Base-by-base conservation (phyloP, 768 basidiomycete species). In the Termitomyces sp. region DNA sequence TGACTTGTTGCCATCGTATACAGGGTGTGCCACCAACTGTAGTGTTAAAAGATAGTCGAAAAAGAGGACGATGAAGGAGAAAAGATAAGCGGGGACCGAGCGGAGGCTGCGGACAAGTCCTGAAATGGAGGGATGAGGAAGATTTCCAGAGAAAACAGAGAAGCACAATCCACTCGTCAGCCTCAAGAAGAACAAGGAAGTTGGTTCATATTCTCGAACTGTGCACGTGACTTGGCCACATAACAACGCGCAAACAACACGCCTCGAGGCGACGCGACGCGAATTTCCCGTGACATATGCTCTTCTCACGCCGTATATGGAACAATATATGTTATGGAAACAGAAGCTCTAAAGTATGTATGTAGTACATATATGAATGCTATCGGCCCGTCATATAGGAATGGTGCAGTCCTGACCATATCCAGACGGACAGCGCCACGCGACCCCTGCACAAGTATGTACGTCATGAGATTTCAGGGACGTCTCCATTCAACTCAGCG, bases 1-100 rank as follows among this genome's bases (percentile, higher is more conserved):
- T 81, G 75, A 76, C 79, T 85, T 66, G 76, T 82, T 67, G 84
- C 81, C 84, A 88, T 87, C 61, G 68, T 70, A 70, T 70, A 42
- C n/a, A 42, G 66, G 55, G 57, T 50, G 49, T 60, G 51, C 22
- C 58, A 57, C 59, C 56, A 65, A 69, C 64, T 64, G 46, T 63
- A 65, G 63, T 52, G 63, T 60, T 64, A 66, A 57, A 62, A 65
- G 64, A 66, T 60, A 55, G 63, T 60, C 60, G 63, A 55, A 54
- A 63, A 64, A 57, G 59, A 60, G 33, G 48, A 58, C 53, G 58
- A 56, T 63, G 62, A 40, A 63, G 61, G 66, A 65, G 58, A 71
- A 56, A 68, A 61, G 65, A 71, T 60, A 73, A 66, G 67, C 63
- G 62, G 58, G 45, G 46, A 44, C 49, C 24, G 43, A 59, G 28